phyloP scores from a whole-genome alignment of 176 grass and related monocot genomes.

The Oryza longistaminata region DNA sequence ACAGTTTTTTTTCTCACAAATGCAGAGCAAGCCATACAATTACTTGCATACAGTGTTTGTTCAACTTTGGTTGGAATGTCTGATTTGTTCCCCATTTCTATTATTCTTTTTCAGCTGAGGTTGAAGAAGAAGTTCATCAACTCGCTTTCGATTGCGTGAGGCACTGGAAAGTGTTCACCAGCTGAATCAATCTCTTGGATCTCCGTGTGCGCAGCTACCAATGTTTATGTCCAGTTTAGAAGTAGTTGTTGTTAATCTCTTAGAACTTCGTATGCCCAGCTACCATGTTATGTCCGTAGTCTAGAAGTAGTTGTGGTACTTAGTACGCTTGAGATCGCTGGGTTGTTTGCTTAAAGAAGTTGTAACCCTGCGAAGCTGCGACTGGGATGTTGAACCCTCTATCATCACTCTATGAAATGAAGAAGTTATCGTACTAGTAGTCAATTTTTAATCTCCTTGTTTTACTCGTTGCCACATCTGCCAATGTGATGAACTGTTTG shows the following conservation, averaged over 20 bases:
- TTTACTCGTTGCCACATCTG: neutral
- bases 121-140: constrained; percentile 92
- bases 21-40: too few species aligned
- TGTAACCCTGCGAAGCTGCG: neutral
- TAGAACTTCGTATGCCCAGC: neutral
- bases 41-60: neutral
- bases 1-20: too few species aligned
- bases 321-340: neutral
- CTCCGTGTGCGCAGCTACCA: neutral
- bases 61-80: neutral
- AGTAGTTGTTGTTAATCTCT: too few species aligned
- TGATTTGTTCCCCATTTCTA: neutral
- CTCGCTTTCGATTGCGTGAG: neutral
- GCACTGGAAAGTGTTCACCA: neutral
- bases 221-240: neutral
- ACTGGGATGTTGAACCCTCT: neutral
- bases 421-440: neutral
- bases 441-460: neutral
- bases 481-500: neutral
- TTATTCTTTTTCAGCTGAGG: constrained; percentile 60
- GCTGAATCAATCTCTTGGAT: neutral
- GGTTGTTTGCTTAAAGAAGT: neutral
- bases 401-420: neutral
- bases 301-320: neutral
- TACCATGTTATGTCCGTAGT: neutral